Evolutionary conservation across 2,329 filamentous ascomycete species (phyloP), one percentile per base, ranked within the genome.

Genomic region (Venturia carpophila): DNA sequence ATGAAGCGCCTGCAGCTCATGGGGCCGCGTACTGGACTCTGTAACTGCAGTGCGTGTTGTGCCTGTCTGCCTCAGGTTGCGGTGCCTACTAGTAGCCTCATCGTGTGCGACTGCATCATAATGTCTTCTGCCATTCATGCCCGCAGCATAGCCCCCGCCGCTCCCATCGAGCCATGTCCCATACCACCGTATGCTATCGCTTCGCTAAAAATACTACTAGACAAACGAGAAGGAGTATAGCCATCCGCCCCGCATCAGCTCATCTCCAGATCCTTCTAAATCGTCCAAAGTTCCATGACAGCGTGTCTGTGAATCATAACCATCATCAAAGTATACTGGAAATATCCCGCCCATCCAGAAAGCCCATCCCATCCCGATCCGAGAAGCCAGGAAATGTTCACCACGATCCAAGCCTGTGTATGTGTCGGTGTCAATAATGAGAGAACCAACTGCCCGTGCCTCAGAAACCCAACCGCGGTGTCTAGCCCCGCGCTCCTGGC

Each of bases 211-310:
- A 37, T 58, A 58, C 52, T 37, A 37, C 52, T 19, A n/a, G 52
- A 58, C 52, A 58, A 58, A 58, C 27, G 52, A 58, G 27, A 58
- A 58, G 37, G 30, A 58, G 37, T n/a, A 58, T 15, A 55, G 27
- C 52, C 15, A 15, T 58, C 30, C 27, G 30, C 37, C 52, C n/a
- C 27, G 11, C 52, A 58, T 34, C 45, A 27, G 13, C 45, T 49
- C 47, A n/a, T 37, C 30, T 58, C 15, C 52, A 34, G 9, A n/a
- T 3, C 30, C 52, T n/a, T 34, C 52, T 21, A 58, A 27, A 27
- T 52, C 30, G 17, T 37, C 52, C 30, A n/a, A n/a, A 58, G 37
- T 37, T 34, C 52, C 52, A 39, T 58, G 52, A 34, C 24, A 58
- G 19, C 27, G 21, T 34, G 17, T 19, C 30, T 27, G 17, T 39